These are phyloP conservation scores for Colletotrichum scovillei DNA, from an alignment of 2,329 filamentous ascomycete species.

Conservation along the genomic window DNA sequence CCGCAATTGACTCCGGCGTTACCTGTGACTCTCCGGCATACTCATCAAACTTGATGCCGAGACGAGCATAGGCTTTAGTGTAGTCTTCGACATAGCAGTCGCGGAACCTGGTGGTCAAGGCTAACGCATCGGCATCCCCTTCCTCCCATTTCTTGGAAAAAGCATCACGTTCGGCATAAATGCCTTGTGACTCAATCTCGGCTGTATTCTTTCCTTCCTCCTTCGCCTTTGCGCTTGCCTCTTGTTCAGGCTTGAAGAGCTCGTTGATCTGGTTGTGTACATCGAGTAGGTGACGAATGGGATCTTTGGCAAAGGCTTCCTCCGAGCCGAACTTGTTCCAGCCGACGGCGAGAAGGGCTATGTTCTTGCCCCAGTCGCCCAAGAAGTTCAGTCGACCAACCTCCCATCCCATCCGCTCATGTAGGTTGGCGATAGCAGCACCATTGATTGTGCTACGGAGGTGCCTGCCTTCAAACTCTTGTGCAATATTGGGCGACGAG, in stretches of 20 bases:
- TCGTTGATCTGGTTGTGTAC: slow-evolving; percentile 78
- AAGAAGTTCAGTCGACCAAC: slow-evolving; percentile 80
- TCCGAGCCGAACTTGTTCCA: slow-evolving; percentile 77
- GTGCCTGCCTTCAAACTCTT: slow-evolving; percentile 81
- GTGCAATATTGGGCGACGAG: slow-evolving; percentile 81
- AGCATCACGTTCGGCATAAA: slow-evolving; percentile 66
- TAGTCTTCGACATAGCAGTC: slow-evolving; percentile 70
- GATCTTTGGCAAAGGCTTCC: slow-evolving; percentile 70
- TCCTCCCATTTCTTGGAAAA: slow-evolving; percentile 73
- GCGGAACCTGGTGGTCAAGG: slow-evolving; percentile 68
- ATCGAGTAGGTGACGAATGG: slow-evolving; percentile 78
- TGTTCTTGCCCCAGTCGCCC: slow-evolving; percentile 84
- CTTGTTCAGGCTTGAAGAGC: slow-evolving; percentile 71
- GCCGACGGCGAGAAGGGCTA: slow-evolving; percentile 73
- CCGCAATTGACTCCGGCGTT: slow-evolving; percentile 61
- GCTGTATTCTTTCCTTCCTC: slow-evolving; percentile 56
- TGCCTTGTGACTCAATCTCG: slow-evolving; percentile 54
- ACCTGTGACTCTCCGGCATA: slow-evolving; percentile 76
- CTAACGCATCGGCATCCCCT: slow-evolving; percentile 65
- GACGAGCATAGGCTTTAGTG: slow-evolving; percentile 66
- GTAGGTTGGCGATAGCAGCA: slow-evolving; percentile 77
- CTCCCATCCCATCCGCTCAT: slow-evolving; percentile 76
- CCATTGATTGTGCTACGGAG: slow-evolving; percentile 82
- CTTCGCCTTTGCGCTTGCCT: slow-evolving; percentile 64
- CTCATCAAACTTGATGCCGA: slow-evolving; percentile 72